Evolutionary conservation across 179 eudicot genomes (phyloP), one percentile per base, ranked within the genome.

Genomic region (Spergularia azorica): DNA sequence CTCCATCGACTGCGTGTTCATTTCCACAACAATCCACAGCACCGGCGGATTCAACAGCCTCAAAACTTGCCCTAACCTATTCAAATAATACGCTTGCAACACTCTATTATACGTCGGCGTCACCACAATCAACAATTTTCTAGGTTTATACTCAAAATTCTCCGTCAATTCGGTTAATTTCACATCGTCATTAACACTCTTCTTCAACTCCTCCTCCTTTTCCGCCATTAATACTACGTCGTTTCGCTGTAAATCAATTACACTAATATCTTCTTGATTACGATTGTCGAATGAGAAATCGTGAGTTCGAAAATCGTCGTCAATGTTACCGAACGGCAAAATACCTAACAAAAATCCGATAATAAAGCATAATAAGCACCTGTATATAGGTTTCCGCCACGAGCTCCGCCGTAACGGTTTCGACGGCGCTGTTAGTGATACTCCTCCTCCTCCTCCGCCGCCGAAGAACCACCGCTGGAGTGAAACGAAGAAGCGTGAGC

Each of bases 11-110:
- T 80, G 90, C 5, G 77, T 83, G 56, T 78, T 82, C 92, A 88
- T 91, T 81, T 95, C 98, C 64, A 95, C 97, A 84, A 93, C 96
- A 79, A 95, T 87, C 98, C 98, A 95, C 80, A 95, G 4, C 39
- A 94, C 50, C 2, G 96, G 96, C 4, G 95, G 91, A 41, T 84
- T 85, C 70, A 91, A 92, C 59, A 95, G 87, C 80, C 89, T 84
- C 69, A 95, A 84, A 39, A 81, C 84, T 81, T 95, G 96, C 57
- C 91, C 94, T 77, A 95, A 80, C 63, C 97, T 87, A 78, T 89
- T 84, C 86, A 95, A 79, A 83, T 83, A 92, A 57, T 86, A 95
- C 10, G 85, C 90, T 79, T 95, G 98, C 36, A 88, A 78, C 3
- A 86, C 89, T 63, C 98, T 81, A 65, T 87, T 91, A 79, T 91